Evolutionary conservation across 495 filamentous ascomycete genomes (phyloP).

Genomic region (Wilcoxina mikolae): DNA sequence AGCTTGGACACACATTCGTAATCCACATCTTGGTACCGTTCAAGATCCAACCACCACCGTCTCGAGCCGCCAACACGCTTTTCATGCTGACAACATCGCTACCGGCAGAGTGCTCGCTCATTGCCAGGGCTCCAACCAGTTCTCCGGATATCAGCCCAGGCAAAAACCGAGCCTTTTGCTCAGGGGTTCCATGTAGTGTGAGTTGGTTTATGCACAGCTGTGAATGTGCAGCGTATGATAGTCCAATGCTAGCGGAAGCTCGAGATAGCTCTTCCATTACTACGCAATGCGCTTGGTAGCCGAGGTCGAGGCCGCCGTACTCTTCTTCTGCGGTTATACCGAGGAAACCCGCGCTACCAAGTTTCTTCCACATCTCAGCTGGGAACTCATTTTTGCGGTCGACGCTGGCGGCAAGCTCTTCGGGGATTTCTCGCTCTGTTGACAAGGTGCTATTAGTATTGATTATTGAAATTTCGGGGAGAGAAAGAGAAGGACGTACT

Average conservation of each 20-base stretch:
- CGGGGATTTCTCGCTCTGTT: conserved; percentile 55
- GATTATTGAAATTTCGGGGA: neutral
- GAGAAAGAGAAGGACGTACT: conserved; percentile 31
- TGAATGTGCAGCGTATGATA: conserved; percentile 89
- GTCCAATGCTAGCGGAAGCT: conserved; percentile 63
- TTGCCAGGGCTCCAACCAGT: conserved; percentile 78
- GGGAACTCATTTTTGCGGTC: conserved; percentile 85
- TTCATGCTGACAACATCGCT: conserved; percentile 95
- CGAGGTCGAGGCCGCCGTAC: conserved; percentile 78
- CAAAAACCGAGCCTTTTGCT: conserved; percentile 67
- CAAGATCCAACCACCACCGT: conserved; percentile 64
- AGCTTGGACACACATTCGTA: conserved; percentile 52
- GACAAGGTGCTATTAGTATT: neutral
- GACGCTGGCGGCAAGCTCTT: conserved; percentile 63
- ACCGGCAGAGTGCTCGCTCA: conserved; percentile 85
- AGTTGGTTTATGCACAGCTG: conserved; percentile 96
- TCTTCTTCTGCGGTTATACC: conserved; percentile 91
- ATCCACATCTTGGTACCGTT: conserved; percentile 99
- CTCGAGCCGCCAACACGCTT: conserved; percentile 53
- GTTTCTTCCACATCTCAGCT: conserved; percentile 77
- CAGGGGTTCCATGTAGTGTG: conserved; percentile 65
- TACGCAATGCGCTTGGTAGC: conserved; percentile 92
- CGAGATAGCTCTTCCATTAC: conserved; percentile 78
- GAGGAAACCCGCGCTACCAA: conserved; percentile 81
- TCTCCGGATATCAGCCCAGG: conserved; percentile 70